phyloP scores from a whole-genome alignment of 1,284 basidiomycete genomes.

The Exobasidium rhododendri region DNA sequence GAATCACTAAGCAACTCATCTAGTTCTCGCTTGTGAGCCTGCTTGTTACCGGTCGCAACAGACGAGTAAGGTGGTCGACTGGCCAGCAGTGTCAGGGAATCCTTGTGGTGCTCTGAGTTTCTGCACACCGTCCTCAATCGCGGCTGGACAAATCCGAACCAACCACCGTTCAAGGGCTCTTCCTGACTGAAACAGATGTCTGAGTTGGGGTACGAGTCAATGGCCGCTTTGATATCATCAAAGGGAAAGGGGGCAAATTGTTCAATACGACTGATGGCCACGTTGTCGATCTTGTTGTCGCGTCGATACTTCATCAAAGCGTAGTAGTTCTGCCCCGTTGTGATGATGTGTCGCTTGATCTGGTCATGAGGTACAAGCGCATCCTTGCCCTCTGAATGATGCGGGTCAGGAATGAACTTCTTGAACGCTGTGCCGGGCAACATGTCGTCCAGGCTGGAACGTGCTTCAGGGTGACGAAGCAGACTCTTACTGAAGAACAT shows the following conservation, averaged over 20 bases:
- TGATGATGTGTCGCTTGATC: constrained; percentile 82
- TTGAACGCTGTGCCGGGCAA: constrained; percentile 83
- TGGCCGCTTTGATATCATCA: constrained; percentile 59
- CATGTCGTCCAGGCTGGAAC: constrained; percentile 84
- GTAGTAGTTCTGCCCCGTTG: constrained; percentile 83
- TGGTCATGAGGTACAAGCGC: constrained; percentile 75
- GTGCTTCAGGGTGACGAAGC: constrained; percentile 85
- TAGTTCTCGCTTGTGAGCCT: constrained; percentile 56
- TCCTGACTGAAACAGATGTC: constrained; percentile 87
- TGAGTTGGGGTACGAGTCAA: constrained; percentile 91
- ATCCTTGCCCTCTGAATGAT: constrained; percentile 61
- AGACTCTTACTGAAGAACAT: constrained; percentile 95
- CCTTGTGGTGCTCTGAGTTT: constrained; percentile 69
- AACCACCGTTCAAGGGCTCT: constrained; percentile 74
- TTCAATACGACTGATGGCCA: constrained; percentile 90
- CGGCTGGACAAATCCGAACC: constrained; percentile 82
- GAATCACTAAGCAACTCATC: constrained; percentile 42
- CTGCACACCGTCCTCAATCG: constrained; percentile 58
- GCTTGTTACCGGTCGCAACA: constrained; percentile 85
- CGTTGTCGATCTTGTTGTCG: constrained; percentile 66
- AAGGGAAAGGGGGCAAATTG: constrained; percentile 96
- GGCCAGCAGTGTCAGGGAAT: constrained; percentile 60
- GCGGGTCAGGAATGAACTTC: constrained; percentile 83
- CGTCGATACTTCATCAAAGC: constrained; percentile 64
- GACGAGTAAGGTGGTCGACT: constrained; percentile 46